A percentile compares a stretch with the other conserved stretches of the same genome.
Conservation (phyloP, 1,139 yeast species). For the Sporopachydermia cereana region DNA sequence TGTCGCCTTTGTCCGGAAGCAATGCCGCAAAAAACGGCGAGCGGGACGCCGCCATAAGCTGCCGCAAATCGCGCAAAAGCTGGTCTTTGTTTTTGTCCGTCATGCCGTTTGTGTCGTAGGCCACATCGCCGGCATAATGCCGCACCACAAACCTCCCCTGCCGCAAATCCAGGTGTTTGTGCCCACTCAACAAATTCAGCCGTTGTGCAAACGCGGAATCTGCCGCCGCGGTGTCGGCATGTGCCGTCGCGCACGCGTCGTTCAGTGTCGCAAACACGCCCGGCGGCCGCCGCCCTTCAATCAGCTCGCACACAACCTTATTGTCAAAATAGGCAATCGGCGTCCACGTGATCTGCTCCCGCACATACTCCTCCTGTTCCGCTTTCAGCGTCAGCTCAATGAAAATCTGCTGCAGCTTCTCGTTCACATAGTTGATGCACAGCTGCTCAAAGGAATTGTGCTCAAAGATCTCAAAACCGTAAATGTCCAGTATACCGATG, state of each 20-base stretch:
- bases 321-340: constrained; percentile 96
- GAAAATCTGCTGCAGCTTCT: constrained; percentile 92
- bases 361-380: constrained; percentile 94
- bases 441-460: constrained; percentile 94
- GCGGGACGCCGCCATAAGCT: constrained; percentile 59
- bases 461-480: constrained; percentile 96
- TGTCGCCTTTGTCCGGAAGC: constrained; percentile 72
- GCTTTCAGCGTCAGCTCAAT: constrained; percentile 92
- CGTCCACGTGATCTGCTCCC: constrained; percentile 94
- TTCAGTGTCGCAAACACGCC: constrained; percentile 94
- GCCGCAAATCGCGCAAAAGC: constrained; percentile 76
- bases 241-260: constrained; percentile 97
- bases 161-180: constrained; percentile 84
- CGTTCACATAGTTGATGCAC: constrained; percentile 95
- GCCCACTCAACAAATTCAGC: constrained; percentile 68
- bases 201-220: constrained; percentile 95
- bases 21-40: constrained; percentile 54
- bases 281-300: constrained; percentile 91
- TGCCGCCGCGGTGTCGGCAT: constrained; percentile 94
- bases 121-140: constrained; percentile 98
- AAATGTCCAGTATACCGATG: constrained; percentile 93
- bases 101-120: constrained; percentile 82
- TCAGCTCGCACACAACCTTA: constrained; percentile 92
- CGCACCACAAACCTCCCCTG: constrained; percentile 80
- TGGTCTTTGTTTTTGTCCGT: constrained; percentile 97